A percentile compares a stretch with the other conserved stretches of the same genome.
phyloP scores from a whole-genome alignment of 2,329 filamentous ascomycete genomes.

The Ophiostoma tasmaniense region DNA sequence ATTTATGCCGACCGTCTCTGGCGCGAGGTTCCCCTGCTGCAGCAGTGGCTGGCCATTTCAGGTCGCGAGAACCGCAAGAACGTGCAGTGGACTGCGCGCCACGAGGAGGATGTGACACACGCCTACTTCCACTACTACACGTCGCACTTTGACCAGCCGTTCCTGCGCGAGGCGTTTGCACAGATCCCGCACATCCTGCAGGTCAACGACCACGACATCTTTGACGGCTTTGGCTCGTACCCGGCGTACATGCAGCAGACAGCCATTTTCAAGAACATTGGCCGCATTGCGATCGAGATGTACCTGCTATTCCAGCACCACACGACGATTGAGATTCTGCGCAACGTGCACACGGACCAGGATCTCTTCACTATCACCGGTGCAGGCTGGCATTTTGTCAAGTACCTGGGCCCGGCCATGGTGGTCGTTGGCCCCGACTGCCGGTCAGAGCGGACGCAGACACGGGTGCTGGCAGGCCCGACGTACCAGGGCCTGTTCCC shows the following conservation, averaged over 20 bases:
- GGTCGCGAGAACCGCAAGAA: constrained; percentile 90
- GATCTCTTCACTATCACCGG: constrained; percentile 96
- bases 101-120: constrained; percentile 91
- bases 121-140: constrained; percentile 99
- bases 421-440: constrained; percentile 86
- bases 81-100: constrained; percentile 82
- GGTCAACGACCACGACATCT: constrained; percentile 98
- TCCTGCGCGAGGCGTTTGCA: constrained; percentile 87
- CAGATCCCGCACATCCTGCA: constrained; percentile 92
- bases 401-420: constrained; percentile 85
- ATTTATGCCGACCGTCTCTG: constrained; percentile 93
- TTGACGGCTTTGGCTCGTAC: constrained; percentile 95
- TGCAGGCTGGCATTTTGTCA: constrained; percentile 98
- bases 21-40: constrained; percentile 89
- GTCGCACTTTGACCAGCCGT: constrained; percentile 94
- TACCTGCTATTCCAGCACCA: constrained; percentile 98
- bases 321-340: constrained; percentile 85
- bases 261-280: constrained; percentile 97
- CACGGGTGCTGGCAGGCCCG: constrained; percentile 87
- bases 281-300: constrained; percentile 91
- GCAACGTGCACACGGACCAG: constrained; percentile 76
- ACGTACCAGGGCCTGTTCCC: constrained; percentile 97
- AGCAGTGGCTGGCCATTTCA: constrained; percentile 89
- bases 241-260: constrained; percentile 98
- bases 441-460: constrained; percentile 80